Conservation (phyloP, 352 stramenopile species). For the Globisporangium splendens region DNA sequence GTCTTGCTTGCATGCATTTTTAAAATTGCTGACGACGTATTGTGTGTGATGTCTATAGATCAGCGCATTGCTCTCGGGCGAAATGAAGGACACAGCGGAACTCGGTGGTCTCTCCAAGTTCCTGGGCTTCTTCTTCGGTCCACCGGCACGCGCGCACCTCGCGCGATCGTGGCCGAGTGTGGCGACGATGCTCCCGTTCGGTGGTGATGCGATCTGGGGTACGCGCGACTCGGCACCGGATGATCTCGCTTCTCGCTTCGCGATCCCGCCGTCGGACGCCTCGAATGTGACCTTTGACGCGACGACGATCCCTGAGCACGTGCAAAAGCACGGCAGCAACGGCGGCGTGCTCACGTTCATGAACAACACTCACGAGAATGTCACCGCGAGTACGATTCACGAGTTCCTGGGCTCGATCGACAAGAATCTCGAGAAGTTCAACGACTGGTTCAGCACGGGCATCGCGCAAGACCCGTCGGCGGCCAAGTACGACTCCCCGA, state of each 20-base stretch:
- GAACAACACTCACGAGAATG: conserved; percentile 46
- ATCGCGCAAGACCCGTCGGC: conserved; percentile 38
- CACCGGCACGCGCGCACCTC: conserved; percentile 46
- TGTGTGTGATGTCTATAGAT: conserved; percentile 24
- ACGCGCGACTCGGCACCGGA: conserved; percentile 45
- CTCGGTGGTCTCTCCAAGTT: conserved; percentile 85
- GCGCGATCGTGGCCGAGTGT: conserved; percentile 80
- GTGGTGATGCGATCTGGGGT: conserved; percentile 89
- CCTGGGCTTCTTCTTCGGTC: conserved; percentile 76
- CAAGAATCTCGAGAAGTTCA: conserved; percentile 39
- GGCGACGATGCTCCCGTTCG: conserved; percentile 92
- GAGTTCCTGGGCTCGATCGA: conserved; percentile 47
- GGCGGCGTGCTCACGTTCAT: conserved; percentile 54
- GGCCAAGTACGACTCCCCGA: conserved; percentile 48
- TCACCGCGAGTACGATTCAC: conserved; percentile 49
- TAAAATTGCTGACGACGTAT: no score
- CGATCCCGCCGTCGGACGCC: conserved; percentile 22
- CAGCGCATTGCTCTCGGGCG: conserved; percentile 90
- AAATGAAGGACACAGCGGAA: conserved; percentile 95
- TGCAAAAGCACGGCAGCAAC: conserved; percentile 41
- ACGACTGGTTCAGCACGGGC: conserved; percentile 38
- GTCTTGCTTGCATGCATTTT: no score
- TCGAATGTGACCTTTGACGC: conserved; percentile 23
- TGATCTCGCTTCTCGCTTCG: conserved; percentile 59
- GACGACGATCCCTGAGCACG: conserved; percentile 35